Evolutionary conservation across 139 green algal species (phyloP).

Genomic region (Chlorella sp.): DNA sequence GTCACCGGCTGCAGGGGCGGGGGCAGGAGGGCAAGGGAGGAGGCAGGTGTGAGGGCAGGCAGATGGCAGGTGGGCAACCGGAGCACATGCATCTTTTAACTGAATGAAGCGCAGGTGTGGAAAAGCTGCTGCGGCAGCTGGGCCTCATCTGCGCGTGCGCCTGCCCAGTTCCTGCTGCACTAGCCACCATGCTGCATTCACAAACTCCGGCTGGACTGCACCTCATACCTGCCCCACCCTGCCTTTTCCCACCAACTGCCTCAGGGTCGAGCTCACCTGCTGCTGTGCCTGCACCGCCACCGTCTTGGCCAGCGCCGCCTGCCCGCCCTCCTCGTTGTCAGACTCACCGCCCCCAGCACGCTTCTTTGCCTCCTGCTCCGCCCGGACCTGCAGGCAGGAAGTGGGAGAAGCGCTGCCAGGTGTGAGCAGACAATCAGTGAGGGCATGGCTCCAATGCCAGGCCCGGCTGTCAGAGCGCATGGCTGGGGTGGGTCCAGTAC

Average conservation of each 20-base stretch:
- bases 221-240: neutral
- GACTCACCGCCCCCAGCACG: neutral
- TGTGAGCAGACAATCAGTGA: too few relatives aligned
- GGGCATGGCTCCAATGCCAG: neutral
- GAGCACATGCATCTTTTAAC: too few relatives aligned
- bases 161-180: too few relatives aligned
- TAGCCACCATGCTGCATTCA: too few relatives aligned
- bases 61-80: too few relatives aligned
- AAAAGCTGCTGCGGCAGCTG: too few relatives aligned
- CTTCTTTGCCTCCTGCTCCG: constrained; percentile 31
- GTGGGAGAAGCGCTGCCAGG: too few relatives aligned
- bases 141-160: too few relatives aligned
- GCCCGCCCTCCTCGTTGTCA: constrained; percentile 18
- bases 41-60: too few relatives aligned
- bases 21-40: neutral
- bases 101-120: too few relatives aligned
- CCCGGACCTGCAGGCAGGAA: constrained; percentile 10
- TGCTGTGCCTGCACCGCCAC: neutral
- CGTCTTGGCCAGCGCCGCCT: constrained; percentile 3
- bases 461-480: neutral
- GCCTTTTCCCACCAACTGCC: neutral
- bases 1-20: neutral
- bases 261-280: neutral
- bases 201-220: neutral
- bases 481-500: too few relatives aligned